Evolutionary conservation across 2,329 filamentous ascomycete species (phyloP), one percentile per base, ranked within the genome.

Genomic region (Epichloe aotearoae): DNA sequence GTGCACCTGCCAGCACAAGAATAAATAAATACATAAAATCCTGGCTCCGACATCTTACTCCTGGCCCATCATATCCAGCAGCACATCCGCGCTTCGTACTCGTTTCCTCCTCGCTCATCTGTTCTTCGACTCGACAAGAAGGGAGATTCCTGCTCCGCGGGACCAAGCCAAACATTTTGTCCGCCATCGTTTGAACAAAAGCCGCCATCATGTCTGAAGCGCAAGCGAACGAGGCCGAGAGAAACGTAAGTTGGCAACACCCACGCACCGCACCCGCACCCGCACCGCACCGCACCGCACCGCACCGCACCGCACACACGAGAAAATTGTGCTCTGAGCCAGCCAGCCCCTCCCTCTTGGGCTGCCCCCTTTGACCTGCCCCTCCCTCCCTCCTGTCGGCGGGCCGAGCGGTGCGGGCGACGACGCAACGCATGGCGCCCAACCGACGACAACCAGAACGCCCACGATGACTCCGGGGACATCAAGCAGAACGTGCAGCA

Each of bases 221-320:
- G 65, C 82, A 88, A 73, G 81, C 82, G 69, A 90, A 84, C 74
- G 93, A 97, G 73, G 91, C 91, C 62, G 93, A 98, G 81, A 97
- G 97, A 82, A 98, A 97, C 72, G 79, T 82, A 65, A 71, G 76
- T 73, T 42, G 53, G 34, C 39, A 43, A 15, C 26, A 23, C 30
- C 14, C 39, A 30, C 26, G 26, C 7, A 30, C 8, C 26, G 26
- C 26, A 30, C 26, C 26, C 26, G 26, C 26, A 26, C 26, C 23
- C 19, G 30, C 40, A 47, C 23, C 20, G n/a, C n/a, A n/a, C n/a
- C n/a, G n/a, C n/a, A n/a, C n/a, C 7, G 23, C 23, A 26, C 23
- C 19, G 30, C 40, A 47, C 23, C 20, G 23, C 26, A 26, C 26
- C 26, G 26, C 19, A 42, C 47, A 26, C 41, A 39, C 30, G 20